phyloP scores from a whole-genome alignment of 1,284 basidiomycete species.

The Cutaneotrichosporon spelunceum region DNA sequence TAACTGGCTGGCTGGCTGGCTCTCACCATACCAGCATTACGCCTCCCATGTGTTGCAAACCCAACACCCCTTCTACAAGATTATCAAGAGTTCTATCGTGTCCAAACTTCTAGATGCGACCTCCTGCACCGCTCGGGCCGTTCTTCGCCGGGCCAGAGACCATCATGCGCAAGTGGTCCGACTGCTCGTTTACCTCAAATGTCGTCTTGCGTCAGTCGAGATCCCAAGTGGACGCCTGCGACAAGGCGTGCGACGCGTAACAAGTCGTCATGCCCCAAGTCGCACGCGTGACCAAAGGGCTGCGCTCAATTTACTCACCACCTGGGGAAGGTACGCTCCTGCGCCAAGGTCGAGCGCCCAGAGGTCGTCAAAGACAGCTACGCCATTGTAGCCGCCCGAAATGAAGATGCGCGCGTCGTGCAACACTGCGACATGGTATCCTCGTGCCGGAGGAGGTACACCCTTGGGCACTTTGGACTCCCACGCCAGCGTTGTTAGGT shows the following conservation, averaged over 20 bases:
- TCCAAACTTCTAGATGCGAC: neutral
- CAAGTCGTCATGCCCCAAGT: neutral
- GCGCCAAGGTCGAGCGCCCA: slow-evolving; percentile 79
- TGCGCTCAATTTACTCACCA: slow-evolving; percentile 49
- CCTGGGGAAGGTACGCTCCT: slow-evolving; percentile 86
- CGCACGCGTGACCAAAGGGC: neutral
- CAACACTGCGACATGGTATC: slow-evolving; percentile 70
- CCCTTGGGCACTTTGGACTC: slow-evolving; percentile 64
- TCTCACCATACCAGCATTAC: neutral
- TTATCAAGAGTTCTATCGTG: slow-evolving; percentile 1
- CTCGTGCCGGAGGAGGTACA: slow-evolving; percentile 64
- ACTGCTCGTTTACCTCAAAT: slow-evolving; percentile 44
- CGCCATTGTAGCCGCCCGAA: slow-evolving; percentile 84
- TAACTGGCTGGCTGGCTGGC: no score
- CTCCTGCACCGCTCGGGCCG: neutral
- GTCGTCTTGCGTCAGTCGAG: slow-evolving; percentile 33
- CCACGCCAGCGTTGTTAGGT: slow-evolving; percentile 62
- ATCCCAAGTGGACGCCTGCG: no score
- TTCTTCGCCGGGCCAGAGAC: slow-evolving; percentile 3
- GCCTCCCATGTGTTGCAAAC: neutral
- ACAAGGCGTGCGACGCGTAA: neutral
- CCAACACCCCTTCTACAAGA: neutral
- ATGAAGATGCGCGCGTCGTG: slow-evolving; percentile 80
- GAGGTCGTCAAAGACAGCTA: slow-evolving; percentile 76
- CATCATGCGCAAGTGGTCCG: slow-evolving; percentile 20